These are phyloP conservation scores for Aureobasidium melanogenum DNA, from an alignment of 2,329 filamentous ascomycete genomes.

Conservation along the genomic window DNA sequence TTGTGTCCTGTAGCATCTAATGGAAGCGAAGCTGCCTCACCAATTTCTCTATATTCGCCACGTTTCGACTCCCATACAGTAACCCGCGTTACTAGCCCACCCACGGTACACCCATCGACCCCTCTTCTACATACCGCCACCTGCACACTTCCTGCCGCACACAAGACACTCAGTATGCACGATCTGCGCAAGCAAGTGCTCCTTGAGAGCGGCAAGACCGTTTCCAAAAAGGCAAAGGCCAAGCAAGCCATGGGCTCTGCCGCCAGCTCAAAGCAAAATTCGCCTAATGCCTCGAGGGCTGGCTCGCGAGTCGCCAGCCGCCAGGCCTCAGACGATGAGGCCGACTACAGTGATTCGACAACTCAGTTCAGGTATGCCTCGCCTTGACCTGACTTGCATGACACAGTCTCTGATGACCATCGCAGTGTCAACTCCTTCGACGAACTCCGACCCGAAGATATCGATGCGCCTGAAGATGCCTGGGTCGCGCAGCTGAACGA, in stretches of 20 bases:
- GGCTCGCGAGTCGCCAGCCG: conserved; percentile 53
- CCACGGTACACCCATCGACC: background rate
- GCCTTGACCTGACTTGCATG: background rate
- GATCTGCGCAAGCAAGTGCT: conserved; percentile 56
- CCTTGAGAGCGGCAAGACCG: conserved; percentile 63
- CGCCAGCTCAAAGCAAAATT: conserved; percentile 49
- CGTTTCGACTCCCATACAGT: conserved; percentile 5
- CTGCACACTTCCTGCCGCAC: background rate
- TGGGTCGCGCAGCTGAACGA: conserved; percentile 57
- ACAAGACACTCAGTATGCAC: conserved; percentile 21
- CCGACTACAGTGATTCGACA: conserved; percentile 47
- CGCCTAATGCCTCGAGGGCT: conserved; percentile 48
- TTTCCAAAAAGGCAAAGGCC: conserved; percentile 58
- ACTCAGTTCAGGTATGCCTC: conserved; percentile 46
- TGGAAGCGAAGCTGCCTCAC: conserved; percentile 5
- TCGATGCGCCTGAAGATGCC: conserved; percentile 38
- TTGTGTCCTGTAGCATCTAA: conserved; percentile 2
- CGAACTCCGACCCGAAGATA: conserved; percentile 48
- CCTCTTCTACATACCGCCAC: background rate
- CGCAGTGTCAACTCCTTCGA: conserved; percentile 57
- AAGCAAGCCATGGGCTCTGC: conserved; percentile 42
- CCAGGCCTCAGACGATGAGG: conserved; percentile 55
- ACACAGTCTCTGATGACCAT: background rate
- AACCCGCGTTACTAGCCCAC: background rate
- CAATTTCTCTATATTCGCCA: background rate